Conservation (phyloP, 306 rosid species). For the Prosopis cineraria region DNA sequence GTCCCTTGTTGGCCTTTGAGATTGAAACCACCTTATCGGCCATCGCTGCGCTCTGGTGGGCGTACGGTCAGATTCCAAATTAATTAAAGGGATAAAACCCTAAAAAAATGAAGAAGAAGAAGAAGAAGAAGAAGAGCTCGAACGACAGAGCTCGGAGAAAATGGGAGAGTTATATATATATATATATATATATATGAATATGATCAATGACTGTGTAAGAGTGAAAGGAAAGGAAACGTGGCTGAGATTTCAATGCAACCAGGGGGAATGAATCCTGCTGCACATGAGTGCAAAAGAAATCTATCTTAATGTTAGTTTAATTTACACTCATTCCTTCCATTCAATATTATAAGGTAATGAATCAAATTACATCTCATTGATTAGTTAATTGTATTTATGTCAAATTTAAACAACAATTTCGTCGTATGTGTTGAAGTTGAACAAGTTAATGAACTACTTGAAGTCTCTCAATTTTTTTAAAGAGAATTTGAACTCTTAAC, state of each 20-base stretch:
- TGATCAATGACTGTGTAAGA: too few relatives aligned
- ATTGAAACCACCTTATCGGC: conserved; percentile 32
- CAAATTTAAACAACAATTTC: too few relatives aligned
- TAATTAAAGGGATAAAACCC: not conserved
- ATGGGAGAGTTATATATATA: conserved; percentile 32
- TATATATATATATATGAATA: too few relatives aligned
- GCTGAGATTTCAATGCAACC: conserved; percentile 55
- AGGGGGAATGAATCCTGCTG: conserved; percentile 58
- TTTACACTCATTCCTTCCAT: too few relatives aligned
- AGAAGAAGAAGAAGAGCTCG: not conserved
- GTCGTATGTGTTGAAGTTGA: too few relatives aligned
- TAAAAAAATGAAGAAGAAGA: not conserved
- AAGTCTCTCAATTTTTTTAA: too few relatives aligned
- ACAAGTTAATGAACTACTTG: too few relatives aligned
- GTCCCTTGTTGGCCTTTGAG: conserved; percentile 38
- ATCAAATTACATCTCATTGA: too few relatives aligned
- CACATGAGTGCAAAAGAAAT: not conserved
- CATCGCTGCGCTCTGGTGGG: too few relatives aligned
- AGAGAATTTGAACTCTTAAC: too few relatives aligned
- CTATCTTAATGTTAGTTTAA: not conserved
- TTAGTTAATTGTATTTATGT: too few relatives aligned
- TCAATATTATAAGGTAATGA: too few relatives aligned
- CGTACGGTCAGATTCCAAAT: not conserved
- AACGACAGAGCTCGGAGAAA: conserved; percentile 18
- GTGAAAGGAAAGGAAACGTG: conserved; percentile 46